Evolutionary conservation across 305 asterid species (phyloP), one percentile per base, ranked within the genome.

Genomic region (Fraxinus albicans): DNA sequence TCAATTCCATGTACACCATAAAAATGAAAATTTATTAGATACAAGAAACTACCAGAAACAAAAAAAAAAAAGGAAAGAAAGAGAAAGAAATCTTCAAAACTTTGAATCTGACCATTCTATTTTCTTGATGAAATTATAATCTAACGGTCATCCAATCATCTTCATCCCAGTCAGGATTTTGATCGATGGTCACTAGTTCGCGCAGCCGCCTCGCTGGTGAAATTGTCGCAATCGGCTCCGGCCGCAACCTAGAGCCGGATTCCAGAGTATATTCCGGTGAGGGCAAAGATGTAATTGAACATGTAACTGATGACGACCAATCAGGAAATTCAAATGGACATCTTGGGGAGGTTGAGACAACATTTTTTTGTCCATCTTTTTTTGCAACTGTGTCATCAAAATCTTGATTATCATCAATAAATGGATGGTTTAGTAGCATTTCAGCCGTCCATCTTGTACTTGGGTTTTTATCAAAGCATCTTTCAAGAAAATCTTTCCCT

Each of bases 101-200:
- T 82, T 69, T 76, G 80, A 42, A 87, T 74, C 67, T 81, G 60
- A 5, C 44, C 36, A 5, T 29, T 13, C 7, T 74, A 38, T 53
- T 58, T 36, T 42, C 80, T 12, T 50, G 21, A 50, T 15, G 21
- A 50, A 50, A 84, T 86, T 58, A n/a, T 53, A 83, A 89, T 80
- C 92, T 89, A 6, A 88, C 76, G 17, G 76, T 82, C 79, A 86
- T 27, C 91, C 91, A 88, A 50, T 79, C 88, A 44, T 82, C 88
- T 19, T 80, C 69, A 74, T 87, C 76, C 84, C 87, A 83, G 55
- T 85, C 78, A 50, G 80, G 77, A n/a, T 35, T 85, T n/a, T n/a
- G 67, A 27, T 86, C 77, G 3, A 60, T 31, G 70, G 55, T 44
- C 7, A 80, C 50, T 34, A 88, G 50, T 15, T 60, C 44, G 44